Evolutionary conservation across 2,329 filamentous ascomycete species (phyloP).

Genomic region (Alternaria brassicicola): DNA sequence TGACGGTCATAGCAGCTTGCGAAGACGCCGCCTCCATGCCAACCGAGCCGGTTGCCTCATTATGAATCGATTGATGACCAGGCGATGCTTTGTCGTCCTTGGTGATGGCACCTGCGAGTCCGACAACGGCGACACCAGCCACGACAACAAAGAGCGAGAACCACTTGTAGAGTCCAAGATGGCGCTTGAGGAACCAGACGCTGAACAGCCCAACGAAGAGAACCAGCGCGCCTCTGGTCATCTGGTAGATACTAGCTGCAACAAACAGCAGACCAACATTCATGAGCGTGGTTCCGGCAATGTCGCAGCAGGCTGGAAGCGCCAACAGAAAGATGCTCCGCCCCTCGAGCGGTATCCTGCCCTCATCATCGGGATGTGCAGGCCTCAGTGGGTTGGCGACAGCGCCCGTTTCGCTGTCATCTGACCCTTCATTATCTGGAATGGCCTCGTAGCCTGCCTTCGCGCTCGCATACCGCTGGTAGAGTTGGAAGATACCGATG

Average conservation of each 20-base stretch:
- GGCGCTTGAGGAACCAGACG: constrained; percentile 83
- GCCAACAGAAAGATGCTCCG: constrained; percentile 76
- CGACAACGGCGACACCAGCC: constrained; percentile 84
- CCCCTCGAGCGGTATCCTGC: constrained; percentile 68
- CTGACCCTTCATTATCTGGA: constrained; percentile 51
- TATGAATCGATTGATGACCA: constrained; percentile 30
- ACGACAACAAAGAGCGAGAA: constrained; percentile 85
- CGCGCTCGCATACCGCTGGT: constrained; percentile 61
- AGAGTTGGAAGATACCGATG: constrained; percentile 71
- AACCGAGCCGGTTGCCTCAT: constrained; percentile 36
- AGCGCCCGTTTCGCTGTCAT: constrained; percentile 53
- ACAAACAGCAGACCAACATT: constrained; percentile 94
- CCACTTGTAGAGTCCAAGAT: constrained; percentile 90
- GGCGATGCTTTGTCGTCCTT: constrained; percentile 65
- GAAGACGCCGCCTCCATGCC: constrained; percentile 51
- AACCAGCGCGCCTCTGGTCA: constrained; percentile 93
- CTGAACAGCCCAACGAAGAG: constrained; percentile 96
- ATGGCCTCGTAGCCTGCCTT: constrained; percentile 71
- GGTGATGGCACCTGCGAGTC: constrained; percentile 83
- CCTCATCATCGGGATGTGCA: constrained; percentile 58
- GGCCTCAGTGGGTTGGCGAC: constrained; percentile 59
- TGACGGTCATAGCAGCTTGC: constrained; percentile 70
- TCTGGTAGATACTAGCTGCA: constrained; percentile 96
- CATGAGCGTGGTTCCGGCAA: constrained; percentile 94
- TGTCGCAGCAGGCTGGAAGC: constrained; percentile 89